A percentile compares a stretch with the other conserved stretches of the same genome.
phyloP scores from a whole-genome alignment of 202 grass and related monocot genomes.

The Zizania palustris region DNA sequence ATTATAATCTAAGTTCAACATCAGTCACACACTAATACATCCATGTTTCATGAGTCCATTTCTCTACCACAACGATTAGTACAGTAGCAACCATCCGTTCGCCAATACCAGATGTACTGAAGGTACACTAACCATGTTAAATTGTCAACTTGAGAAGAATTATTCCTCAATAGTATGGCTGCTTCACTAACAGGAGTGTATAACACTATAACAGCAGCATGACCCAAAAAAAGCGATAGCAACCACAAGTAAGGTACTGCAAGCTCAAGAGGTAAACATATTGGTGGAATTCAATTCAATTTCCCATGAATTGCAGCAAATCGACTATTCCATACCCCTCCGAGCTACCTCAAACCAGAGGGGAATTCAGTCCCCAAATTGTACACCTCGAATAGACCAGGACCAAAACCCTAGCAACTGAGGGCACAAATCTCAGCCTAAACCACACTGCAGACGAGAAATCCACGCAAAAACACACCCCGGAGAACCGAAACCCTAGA shows the following conservation, averaged over 20 bases:
- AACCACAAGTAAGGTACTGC: neutral
- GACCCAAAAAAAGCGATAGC: slow-evolving; percentile 18
- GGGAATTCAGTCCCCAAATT: slow-evolving; percentile 35
- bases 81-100: neutral
- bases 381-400: neutral
- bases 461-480: neutral
- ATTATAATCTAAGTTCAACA: neutral
- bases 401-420: slow-evolving; percentile 36
- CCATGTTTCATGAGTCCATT: neutral
- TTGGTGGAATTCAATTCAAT: neutral
- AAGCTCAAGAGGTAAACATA: neutral
- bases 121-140: too few relatives aligned
- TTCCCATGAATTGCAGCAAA: neutral
- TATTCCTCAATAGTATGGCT: neutral
- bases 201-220: neutral
- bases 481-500: neutral
- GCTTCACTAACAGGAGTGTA: neutral
- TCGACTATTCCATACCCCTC: neutral
- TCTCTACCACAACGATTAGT: neutral
- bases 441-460: slow-evolving; percentile 1
- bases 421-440: neutral
- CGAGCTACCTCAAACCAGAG: slow-evolving; percentile 9
- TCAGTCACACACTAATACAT: neutral
- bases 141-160: too few relatives aligned
- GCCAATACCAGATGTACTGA: neutral